Evolutionary conservation across 2,329 filamentous ascomycete genomes (phyloP).

Genomic region (Blumeriella jaapii): DNA sequence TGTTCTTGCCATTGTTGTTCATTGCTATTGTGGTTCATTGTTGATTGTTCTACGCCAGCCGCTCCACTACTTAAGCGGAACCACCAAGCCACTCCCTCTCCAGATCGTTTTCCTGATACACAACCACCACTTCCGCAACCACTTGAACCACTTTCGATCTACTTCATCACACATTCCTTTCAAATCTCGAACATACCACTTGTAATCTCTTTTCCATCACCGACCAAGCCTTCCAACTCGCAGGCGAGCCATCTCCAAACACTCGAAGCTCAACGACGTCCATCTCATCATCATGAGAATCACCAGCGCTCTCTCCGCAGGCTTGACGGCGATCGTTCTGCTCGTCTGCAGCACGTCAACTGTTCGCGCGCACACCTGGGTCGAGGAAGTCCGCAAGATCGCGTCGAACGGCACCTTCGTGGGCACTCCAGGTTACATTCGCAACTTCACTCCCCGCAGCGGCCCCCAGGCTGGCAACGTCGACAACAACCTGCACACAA

Average conservation of each 20-base stretch:
- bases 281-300: slow-evolving; percentile 8
- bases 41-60: too few species aligned
- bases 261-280: not conserved
- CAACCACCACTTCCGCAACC: too few species aligned
- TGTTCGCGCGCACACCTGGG: slow-evolving; percentile 63
- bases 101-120: too few species aligned
- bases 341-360: slow-evolving; percentile 10
- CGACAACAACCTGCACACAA: slow-evolving; percentile 43
- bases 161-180: slow-evolving; percentile 1
- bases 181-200: slow-evolving; percentile 1
- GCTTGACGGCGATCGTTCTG: slow-evolving; percentile 13
- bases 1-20: slow-evolving; percentile 2
- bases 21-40: not conserved
- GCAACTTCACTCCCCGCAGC: slow-evolving; percentile 52
- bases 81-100: too few species aligned
- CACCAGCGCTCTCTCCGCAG: slow-evolving; percentile 4
- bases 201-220: not conserved
- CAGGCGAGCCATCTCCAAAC: slow-evolving; percentile 3
- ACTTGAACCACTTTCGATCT: slow-evolving; percentile 1
- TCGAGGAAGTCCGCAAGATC: slow-evolving; percentile 64
- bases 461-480: slow-evolving; percentile 49
- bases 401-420: slow-evolving; percentile 62
- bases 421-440: slow-evolving; percentile 61
- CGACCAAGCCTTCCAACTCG: slow-evolving; percentile 1
- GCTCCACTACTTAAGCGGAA: too few species aligned